Evolutionary conservation across 2,329 filamentous ascomycete genomes (phyloP).

Genomic region (Lachnellula suecica): DNA sequence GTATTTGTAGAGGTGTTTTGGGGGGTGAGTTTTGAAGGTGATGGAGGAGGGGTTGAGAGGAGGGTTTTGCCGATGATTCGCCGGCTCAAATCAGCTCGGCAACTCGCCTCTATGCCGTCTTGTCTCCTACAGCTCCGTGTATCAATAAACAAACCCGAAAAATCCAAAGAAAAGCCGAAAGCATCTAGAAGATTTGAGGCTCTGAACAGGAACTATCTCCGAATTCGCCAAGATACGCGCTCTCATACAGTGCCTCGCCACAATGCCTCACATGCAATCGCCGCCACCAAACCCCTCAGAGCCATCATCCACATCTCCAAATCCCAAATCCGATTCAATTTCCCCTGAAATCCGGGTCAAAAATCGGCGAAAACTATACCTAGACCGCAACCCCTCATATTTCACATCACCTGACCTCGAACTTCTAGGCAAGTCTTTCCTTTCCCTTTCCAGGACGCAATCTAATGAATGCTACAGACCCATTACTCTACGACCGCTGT

Average conservation of each 20-base stretch:
- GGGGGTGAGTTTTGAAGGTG: neutral
- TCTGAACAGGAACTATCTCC: no score
- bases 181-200: no score
- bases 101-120: no score
- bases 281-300: conserved; percentile 3
- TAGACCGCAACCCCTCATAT: conserved; percentile 34
- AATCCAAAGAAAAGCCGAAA: no score
- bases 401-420: conserved; percentile 34
- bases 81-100: no score
- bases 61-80: neutral
- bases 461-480: conserved; percentile 29
- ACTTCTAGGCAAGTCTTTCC: conserved; percentile 28
- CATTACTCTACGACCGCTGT: conserved; percentile 35
- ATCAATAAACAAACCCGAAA: no score
- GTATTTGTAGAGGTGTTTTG: neutral
- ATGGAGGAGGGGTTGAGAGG: neutral
- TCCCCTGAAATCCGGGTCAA: conserved; percentile 30
- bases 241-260: conserved; percentile 3
- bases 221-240: no score
- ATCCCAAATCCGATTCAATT: conserved; percentile 6
- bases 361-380: conserved; percentile 34
- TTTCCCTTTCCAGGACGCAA: neutral
- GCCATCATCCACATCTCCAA: conserved; percentile 2
- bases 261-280: conserved; percentile 27
- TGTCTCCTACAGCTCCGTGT: no score